Conservation (phyloP, 352 stramenopile genomes). For the Pythium pyrilobum region DNA sequence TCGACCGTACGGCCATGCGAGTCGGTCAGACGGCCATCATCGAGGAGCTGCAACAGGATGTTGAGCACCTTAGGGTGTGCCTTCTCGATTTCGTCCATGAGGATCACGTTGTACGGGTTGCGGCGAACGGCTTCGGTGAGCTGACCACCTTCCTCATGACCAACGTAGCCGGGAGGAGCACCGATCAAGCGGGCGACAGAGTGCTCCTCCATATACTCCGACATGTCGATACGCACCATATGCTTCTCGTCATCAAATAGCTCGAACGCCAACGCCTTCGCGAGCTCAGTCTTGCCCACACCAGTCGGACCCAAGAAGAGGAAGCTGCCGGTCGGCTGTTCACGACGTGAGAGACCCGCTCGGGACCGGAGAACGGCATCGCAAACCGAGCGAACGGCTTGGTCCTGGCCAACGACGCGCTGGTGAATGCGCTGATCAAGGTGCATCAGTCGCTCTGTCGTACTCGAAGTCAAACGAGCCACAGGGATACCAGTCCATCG, state of each 20-base stretch:
- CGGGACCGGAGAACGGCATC: slow-evolving; percentile 91
- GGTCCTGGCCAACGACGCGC: slow-evolving; percentile 92
- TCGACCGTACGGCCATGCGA: slow-evolving; percentile 94
- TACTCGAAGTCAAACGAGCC: slow-evolving; percentile 68
- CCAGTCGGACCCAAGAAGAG: slow-evolving; percentile 95
- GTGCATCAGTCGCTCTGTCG: slow-evolving; percentile 77
- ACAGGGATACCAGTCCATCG: slow-evolving; percentile 91
- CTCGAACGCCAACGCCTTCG: slow-evolving; percentile 92
- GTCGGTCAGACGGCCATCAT: slow-evolving; percentile 98
- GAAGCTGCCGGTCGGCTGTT: slow-evolving; percentile 93
- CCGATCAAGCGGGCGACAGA: slow-evolving; percentile 92
- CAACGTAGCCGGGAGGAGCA: slow-evolving; percentile 94
- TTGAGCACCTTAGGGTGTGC: slow-evolving; percentile 96
- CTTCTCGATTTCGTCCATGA: slow-evolving; percentile 99
- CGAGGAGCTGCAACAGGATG: slow-evolving; percentile 95
- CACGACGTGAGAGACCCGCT: slow-evolving; percentile 81
- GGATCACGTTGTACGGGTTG: slow-evolving; percentile 95
- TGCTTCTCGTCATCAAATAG: slow-evolving; percentile 95
- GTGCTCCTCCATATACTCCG: slow-evolving; percentile 97
- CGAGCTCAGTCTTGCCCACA: slow-evolving; percentile 94
- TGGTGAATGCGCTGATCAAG: slow-evolving; percentile 82
- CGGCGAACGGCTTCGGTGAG: slow-evolving; percentile 95
- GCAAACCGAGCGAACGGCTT: slow-evolving; percentile 89
- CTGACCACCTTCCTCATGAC: slow-evolving; percentile 93
- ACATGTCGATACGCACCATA: slow-evolving; percentile 97